Conservation (phyloP, 2,329 filamentous ascomycete species). For the Pseudocercospora ulei region DNA sequence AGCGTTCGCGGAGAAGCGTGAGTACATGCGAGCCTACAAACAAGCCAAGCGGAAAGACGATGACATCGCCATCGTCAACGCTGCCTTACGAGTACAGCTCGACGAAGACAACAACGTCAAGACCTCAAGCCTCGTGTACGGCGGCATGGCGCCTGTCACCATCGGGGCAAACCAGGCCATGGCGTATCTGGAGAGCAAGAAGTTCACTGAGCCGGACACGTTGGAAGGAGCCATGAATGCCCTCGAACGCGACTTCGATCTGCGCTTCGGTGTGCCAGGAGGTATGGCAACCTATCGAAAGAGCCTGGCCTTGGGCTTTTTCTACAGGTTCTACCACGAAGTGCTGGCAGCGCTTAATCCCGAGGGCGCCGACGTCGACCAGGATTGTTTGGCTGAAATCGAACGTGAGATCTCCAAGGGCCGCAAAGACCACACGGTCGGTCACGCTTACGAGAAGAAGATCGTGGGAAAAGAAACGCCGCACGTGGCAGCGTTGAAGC, state of each 20-base stretch:
- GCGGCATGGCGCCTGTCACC: conserved; percentile 88
- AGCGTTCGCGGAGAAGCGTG: conserved; percentile 60
- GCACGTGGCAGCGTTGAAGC: conserved; percentile 85
- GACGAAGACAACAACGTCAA: conserved; percentile 60
- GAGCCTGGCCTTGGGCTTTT: conserved; percentile 82
- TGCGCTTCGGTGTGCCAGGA: conserved; percentile 82
- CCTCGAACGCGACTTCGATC: conserved; percentile 78
- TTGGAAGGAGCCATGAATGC: conserved; percentile 84
- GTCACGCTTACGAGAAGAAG: conserved; percentile 68
- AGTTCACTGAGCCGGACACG: conserved; percentile 68
- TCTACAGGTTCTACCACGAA: conserved; percentile 95
- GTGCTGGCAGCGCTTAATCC: conserved; percentile 53
- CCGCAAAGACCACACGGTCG: conserved; percentile 63
- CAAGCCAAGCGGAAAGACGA: conserved; percentile 96
- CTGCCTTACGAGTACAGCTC: conserved; percentile 66
- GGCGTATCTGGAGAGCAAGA: conserved; percentile 64
- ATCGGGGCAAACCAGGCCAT: conserved; percentile 74
- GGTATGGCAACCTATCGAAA: conserved; percentile 97
- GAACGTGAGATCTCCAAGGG: conserved; percentile 75
- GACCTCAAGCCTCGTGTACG: conserved; percentile 73
- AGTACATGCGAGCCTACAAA: conserved; percentile 85
- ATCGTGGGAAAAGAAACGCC: conserved; percentile 76
- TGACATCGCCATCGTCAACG: conserved; percentile 94
- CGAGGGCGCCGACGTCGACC: conserved; percentile 51
- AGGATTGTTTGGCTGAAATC: conserved; percentile 70